These are phyloP conservation scores for Camellia lanceoleosa DNA, from an alignment of 148 eudicot genomes.

Conservation along the genomic window DNA sequence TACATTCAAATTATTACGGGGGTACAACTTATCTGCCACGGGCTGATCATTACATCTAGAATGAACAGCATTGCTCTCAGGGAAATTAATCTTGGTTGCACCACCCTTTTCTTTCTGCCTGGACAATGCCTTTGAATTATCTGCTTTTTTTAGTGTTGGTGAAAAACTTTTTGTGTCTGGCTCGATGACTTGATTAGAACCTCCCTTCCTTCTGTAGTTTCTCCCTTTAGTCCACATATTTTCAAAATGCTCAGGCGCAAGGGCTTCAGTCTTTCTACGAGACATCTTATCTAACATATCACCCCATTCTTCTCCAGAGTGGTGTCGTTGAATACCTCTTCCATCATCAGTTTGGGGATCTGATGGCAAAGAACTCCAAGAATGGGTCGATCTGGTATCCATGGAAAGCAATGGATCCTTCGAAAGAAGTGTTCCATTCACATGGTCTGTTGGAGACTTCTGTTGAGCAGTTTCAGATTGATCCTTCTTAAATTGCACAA, in stretches of 20 bases:
- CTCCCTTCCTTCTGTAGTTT: slow-evolving; percentile 57
- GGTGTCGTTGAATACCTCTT: slow-evolving; percentile 39
- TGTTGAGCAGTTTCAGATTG: slow-evolving; percentile 35
- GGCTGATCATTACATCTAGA: slow-evolving; percentile 29
- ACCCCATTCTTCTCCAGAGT: slow-evolving; percentile 91
- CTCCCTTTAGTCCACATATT: slow-evolving; percentile 97
- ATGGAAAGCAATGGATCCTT: slow-evolving; percentile 86
- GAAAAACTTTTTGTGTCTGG: slow-evolving; percentile 35
- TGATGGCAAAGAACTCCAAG: slow-evolving; percentile 63
- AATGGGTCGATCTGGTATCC: slow-evolving; percentile 76
- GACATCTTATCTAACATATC: slow-evolving; percentile 71
- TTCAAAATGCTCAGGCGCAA: slow-evolving; percentile 94
- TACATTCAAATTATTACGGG: slow-evolving; percentile 24
- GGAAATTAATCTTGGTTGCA: slow-evolving; percentile 25
- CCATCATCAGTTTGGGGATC: slow-evolving; percentile 37
- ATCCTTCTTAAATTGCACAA: slow-evolving; percentile 62
- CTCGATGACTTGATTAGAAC: slow-evolving; percentile 22
- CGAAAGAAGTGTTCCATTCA: slow-evolving; percentile 38
- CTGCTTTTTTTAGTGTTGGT: slow-evolving; percentile 21
- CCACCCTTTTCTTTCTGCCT: slow-evolving; percentile 38
- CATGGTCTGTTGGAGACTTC: slow-evolving; percentile 31
- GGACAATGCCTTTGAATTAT: slow-evolving; percentile 32
- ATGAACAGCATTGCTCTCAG: slow-evolving; percentile 23
- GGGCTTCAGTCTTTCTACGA: slow-evolving; percentile 73
- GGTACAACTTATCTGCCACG: slow-evolving; percentile 22